A percentile compares a stretch with the other conserved stretches of the same genome.
Conservation (phyloP, 177 flowering plant species). For the Vitis hybrid region DNA sequence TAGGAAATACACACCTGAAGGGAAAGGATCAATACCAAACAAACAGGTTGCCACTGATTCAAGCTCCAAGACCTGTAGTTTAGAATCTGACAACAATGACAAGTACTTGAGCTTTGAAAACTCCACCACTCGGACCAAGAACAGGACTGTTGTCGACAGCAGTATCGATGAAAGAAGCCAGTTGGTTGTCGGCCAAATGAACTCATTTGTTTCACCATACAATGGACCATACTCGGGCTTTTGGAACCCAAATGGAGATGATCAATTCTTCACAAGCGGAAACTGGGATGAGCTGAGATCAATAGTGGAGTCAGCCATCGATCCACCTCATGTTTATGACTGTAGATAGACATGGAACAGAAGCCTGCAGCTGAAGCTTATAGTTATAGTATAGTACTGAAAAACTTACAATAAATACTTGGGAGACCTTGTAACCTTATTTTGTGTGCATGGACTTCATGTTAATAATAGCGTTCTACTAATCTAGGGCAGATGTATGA, state of each 20-base stretch:
- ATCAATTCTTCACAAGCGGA: conserved; percentile 16
- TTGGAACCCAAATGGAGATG: conserved; percentile 8
- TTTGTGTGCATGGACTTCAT: too few species aligned
- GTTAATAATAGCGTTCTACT: too few species aligned
- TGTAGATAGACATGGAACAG: conserved; percentile 4
- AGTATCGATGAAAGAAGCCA: conserved; percentile 5
- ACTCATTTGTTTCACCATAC: not conserved
- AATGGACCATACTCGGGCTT: not conserved
- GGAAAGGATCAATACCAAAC: conserved; percentile 12
- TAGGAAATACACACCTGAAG: conserved; percentile 27
- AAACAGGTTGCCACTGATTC: conserved; percentile 7
- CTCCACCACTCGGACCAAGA: not conserved
- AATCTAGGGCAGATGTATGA: too few species aligned
- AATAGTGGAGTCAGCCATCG: conserved; percentile 20
- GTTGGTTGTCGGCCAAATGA: not conserved
- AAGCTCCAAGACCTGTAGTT: conserved; percentile 32
- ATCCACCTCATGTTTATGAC: conserved; percentile 3
- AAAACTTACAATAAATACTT: too few species aligned
- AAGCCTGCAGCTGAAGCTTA: not conserved
- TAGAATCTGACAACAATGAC: conserved; percentile 23
- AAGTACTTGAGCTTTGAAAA: conserved; percentile 11
- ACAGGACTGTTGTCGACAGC: too few species aligned
- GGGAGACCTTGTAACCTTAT: too few species aligned
- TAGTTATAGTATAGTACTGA: too few species aligned
- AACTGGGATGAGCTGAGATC: conserved; percentile 42